Conservation (phyloP, 2,329 filamentous ascomycete genomes). For the Lecanicillium sp. region DNA sequence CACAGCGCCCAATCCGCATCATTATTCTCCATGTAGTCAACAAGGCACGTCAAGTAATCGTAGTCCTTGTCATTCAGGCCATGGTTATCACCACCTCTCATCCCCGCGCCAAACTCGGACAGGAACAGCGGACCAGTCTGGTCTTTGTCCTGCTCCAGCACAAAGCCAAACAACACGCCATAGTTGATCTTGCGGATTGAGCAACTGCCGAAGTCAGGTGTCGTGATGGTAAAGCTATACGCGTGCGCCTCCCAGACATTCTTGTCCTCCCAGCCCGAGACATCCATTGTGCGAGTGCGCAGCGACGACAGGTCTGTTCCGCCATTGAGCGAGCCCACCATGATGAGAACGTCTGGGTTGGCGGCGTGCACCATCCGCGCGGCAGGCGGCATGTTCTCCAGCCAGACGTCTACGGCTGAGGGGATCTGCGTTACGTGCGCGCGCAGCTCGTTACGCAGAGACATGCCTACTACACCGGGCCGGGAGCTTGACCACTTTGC, state of each 20-base stretch:
- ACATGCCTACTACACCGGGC: conserved; percentile 44
- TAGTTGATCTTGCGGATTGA: conserved; percentile 31
- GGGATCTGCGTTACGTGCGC: conserved; percentile 37
- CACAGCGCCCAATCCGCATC: conserved; percentile 53
- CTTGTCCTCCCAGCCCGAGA: conserved; percentile 37
- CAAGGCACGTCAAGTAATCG: conserved; percentile 42
- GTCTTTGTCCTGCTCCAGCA: conserved; percentile 35
- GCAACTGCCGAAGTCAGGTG: conserved; percentile 35
- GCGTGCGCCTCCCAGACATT: conserved; percentile 53
- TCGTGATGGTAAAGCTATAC: conserved; percentile 46
- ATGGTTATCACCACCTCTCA: conserved; percentile 31
- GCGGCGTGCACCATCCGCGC: conserved; percentile 40
- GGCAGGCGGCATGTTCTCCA: conserved; percentile 36
- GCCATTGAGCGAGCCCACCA: conserved; percentile 46
- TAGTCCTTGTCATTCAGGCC: conserved; percentile 35
- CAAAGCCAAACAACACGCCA: conserved; percentile 41
- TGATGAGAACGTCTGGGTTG: conserved; percentile 43
- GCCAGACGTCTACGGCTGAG: conserved; percentile 41
- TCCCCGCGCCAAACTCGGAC: conserved; percentile 50
- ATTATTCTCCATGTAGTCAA: conserved; percentile 43
- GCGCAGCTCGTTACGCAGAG: conserved; percentile 51
- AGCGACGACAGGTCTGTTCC: conserved; percentile 42
- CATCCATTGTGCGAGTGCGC: conserved; percentile 31
- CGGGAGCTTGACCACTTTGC: conserved; percentile 39
- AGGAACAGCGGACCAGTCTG: conserved; percentile 48